Conservation (phyloP, 495 filamentous ascomycete genomes). For the Aspergillus avenaceus region DNA sequence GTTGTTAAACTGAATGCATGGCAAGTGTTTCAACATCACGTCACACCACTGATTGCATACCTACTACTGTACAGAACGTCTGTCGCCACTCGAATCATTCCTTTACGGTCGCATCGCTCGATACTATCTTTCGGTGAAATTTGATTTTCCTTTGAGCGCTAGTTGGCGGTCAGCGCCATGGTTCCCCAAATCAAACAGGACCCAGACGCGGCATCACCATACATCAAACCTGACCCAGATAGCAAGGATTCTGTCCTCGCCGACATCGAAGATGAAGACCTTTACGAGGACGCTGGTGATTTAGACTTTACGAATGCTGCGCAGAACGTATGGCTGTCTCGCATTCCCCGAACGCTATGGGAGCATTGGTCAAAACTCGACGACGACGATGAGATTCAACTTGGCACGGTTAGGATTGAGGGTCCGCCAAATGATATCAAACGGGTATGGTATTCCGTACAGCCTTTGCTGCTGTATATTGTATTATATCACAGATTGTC, state of each 20-base stretch:
- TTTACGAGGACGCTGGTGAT: constrained; percentile 86
- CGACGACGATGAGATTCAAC: constrained; percentile 60
- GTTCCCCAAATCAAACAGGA: constrained; percentile 37
- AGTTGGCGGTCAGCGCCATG: constrained; percentile 15
- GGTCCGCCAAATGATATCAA: constrained; percentile 47
- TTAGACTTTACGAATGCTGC: constrained; percentile 64
- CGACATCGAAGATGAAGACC: constrained; percentile 65
- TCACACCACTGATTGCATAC: constrained; percentile 5
- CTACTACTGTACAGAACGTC: neutral
- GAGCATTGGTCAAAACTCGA: constrained; percentile 56
- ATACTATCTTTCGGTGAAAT: neutral
- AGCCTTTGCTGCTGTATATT: neutral
- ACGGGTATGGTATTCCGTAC: constrained; percentile 34
- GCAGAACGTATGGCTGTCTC: constrained; percentile 64
- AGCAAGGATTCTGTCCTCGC: constrained; percentile 51
- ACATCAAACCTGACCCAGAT: constrained; percentile 69
- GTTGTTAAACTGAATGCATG: constrained; percentile 1
- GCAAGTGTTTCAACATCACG: constrained; percentile 11
- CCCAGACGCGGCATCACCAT: constrained; percentile 32
- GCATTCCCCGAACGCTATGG: constrained; percentile 76
- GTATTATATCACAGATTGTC: neutral
- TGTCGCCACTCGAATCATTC: neutral
- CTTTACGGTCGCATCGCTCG: constrained; percentile 6
- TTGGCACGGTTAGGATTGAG: constrained; percentile 73
- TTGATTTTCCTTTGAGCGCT: neutral